Base-by-base conservation (phyloP, 352 stramenopile species). In the Globisporangium emineosum region DNA sequence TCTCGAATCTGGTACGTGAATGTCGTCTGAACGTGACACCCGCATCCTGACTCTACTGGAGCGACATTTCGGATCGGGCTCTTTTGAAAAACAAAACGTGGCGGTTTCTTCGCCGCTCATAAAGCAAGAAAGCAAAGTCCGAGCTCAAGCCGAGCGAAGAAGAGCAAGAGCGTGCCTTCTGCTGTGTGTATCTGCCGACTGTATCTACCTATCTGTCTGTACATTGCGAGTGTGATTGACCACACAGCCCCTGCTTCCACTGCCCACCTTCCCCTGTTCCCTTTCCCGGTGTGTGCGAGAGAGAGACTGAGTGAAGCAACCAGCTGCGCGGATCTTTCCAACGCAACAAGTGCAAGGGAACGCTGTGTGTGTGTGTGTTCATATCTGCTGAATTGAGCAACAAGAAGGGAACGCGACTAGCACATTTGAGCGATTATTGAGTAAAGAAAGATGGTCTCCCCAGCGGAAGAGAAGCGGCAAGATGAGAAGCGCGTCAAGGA, bases 401-500 rank as follows among this genome's bases (percentile, higher is more conserved):
- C 35, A 19, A 13, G 12, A 42, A 5, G 19, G 2, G 9, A 6
- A 42, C 12, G 19, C 35, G 12, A 42, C 35, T 9, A 54, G 19
- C 12, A 32, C 21, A 3, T 13, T 35, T 9, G 19, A 55, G 9
- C 23, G 17, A 32, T 12, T 15, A 27, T 35, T 19, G 15, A 23
- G 25, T 33, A 56, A 15, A 27, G 19, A 37, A 29, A n/a, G 51
- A 50, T 50, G 51, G 32, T 67, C n/a, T 45, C 72, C 55, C 64
- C 77, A 13, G 63, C 78, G 13, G 83, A 87, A 54, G 81, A 93
- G 61, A 94, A 96, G 78, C 79, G 74, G 32, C 78, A 86, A 64
- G 88, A 96, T 63, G 86, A 96, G 64, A 79, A 79, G 17, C 80
- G 87, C 63, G 82, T 94, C 60, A 91, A 94, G 60, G 81, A 93